Conservation (phyloP, 164 flowering plant genomes). For the Protea cynaroides region DNA sequence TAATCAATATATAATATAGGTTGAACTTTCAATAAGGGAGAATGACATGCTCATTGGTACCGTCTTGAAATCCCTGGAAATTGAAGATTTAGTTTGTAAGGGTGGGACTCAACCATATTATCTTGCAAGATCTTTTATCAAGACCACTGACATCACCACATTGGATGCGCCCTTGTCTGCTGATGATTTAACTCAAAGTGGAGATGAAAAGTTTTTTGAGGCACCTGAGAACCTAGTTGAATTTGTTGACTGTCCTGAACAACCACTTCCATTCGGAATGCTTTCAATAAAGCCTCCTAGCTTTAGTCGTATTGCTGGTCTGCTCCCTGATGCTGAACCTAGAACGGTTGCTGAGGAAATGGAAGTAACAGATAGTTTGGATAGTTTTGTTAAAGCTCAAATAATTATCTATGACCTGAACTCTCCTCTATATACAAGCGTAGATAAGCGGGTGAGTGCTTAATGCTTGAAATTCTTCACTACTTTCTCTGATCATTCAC, state of each 20-base stretch:
- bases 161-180: constrained; percentile 18
- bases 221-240: constrained; percentile 76
- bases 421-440: constrained; percentile 54
- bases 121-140: constrained; percentile 76
- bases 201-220: constrained; percentile 87
- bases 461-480: constrained; percentile 2
- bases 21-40: constrained; percentile 62
- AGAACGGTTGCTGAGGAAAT: constrained; percentile 19
- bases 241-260: constrained; percentile 15
- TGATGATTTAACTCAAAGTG: constrained; percentile 30
- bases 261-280: constrained; percentile 22
- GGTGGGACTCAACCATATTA: constrained; percentile 40
- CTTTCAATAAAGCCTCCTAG: constrained; percentile 44
- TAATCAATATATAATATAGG: constrained; percentile 34
- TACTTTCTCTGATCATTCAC: neutral
- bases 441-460: constrained; percentile 56
- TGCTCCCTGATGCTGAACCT: constrained; percentile 53
- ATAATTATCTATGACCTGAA: constrained; percentile 62
- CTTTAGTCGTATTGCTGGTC: constrained; percentile 50
- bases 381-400: constrained; percentile 94
- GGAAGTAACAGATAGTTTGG: constrained; percentile 35
- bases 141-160: constrained; percentile 19
- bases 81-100: constrained; percentile 69
- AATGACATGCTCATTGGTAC: constrained; percentile 88
- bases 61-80: constrained; percentile 75